Evolutionary conservation across 768 basidiomycete genomes (phyloP), one percentile per base, ranked within the genome.

Genomic region (Amanita rubescens): DNA sequence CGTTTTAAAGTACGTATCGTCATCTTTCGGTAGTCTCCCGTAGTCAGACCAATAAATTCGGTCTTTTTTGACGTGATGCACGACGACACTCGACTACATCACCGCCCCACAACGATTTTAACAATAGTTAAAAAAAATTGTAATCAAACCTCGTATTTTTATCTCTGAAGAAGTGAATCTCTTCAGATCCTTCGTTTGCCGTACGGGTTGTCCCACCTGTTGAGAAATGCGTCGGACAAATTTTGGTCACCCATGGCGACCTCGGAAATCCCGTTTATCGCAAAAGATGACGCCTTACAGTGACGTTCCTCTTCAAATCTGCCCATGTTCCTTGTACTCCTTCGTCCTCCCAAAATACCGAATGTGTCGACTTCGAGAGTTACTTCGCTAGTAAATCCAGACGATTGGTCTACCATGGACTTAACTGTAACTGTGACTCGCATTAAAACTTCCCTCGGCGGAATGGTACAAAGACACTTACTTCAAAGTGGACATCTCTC

Each of bases 161-260:
- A 75, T 99, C 96, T 22, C 96, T 96, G 62, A 97, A 93, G 80
- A 99, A 99, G 71, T 97, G 93, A 38, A 98, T 95, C 65, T 30
- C 27, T 30, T 30, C 27, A 30, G 27, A n/a, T n/a, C n/a, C n/a
- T n/a, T n/a, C n/a, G n/a, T n/a, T n/a, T n/a, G n/a, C n/a, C n/a
- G n/a, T n/a, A n/a, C n/a, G n/a, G n/a, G n/a, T n/a, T n/a, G n/a
- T n/a, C n/a, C n/a, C n/a, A n/a, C n/a, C n/a, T n/a, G n/a, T n/a
- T n/a, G n/a, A n/a, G n/a, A n/a, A n/a, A n/a, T n/a, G n/a, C n/a
- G n/a, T n/a, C n/a, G n/a, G n/a, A n/a, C n/a, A n/a, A n/a, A n/a
- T n/a, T n/a, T n/a, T n/a, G n/a, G n/a, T n/a, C n/a, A n/a, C n/a
- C n/a, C n/a, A n/a, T n/a, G n/a, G n/a, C n/a, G n/a, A n/a, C n/a